phyloP scores from a whole-genome alignment of 768 basidiomycete genomes.

The Podaxis pistillaris region DNA sequence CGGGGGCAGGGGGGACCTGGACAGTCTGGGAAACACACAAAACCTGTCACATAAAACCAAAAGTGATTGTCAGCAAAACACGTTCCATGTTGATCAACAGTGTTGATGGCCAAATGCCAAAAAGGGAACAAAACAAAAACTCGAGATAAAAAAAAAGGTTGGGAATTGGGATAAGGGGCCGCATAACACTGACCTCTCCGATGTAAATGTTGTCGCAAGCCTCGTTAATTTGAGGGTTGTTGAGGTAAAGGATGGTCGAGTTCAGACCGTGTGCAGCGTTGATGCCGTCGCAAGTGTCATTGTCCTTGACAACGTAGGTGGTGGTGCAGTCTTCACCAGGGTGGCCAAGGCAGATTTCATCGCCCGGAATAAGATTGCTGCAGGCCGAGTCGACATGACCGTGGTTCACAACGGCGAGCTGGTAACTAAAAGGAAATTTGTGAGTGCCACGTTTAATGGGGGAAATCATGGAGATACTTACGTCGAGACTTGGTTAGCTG shows the following conservation, averaged over 20 bases:
- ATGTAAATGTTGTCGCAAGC: slow-evolving; percentile 68
- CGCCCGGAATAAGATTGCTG: slow-evolving; percentile 53
- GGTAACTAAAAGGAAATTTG: slow-evolving; percentile 48
- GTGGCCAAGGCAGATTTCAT: slow-evolving; percentile 60
- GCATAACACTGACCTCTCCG: slow-evolving; percentile 56
- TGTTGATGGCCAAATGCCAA: neutral
- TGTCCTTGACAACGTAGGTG: slow-evolving; percentile 53
- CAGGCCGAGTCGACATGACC: slow-evolving; percentile 50
- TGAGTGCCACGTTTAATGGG: neutral
- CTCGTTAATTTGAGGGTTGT: slow-evolving; percentile 72
- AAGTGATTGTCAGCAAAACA: neutral
- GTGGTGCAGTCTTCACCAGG: slow-evolving; percentile 57
- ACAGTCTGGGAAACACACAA: slow-evolving; percentile 47
- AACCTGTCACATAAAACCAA: slow-evolving; percentile 34
- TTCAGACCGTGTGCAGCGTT: slow-evolving; percentile 39
- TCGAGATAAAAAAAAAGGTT: neutral
- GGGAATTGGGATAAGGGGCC: neutral
- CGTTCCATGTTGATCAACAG: neutral
- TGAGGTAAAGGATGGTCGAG: slow-evolving; percentile 50
- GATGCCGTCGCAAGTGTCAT: slow-evolving; percentile 63
- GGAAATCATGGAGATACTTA: slow-evolving; percentile 28
- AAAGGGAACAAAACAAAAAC: neutral
- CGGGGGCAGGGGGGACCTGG: slow-evolving; percentile 42
- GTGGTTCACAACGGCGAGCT: slow-evolving; percentile 65
- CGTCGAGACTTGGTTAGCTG: slow-evolving; percentile 60